Conservation (phyloP, 768 basidiomycete genomes). For the Tricholomella constricta region DNA sequence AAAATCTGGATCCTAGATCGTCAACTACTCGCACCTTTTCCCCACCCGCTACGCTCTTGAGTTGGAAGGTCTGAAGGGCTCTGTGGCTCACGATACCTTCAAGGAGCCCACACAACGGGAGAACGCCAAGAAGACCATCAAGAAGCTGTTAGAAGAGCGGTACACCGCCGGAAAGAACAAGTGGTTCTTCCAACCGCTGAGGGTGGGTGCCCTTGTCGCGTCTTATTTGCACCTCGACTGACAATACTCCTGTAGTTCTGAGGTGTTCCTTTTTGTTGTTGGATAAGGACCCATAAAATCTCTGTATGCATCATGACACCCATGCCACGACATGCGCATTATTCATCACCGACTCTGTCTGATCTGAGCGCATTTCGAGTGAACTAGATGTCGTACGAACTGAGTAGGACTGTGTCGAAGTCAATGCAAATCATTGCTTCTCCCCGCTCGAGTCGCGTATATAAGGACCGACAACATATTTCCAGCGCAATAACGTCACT, state of each 20-base stretch:
- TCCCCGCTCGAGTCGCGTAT: no score
- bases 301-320: constrained; percentile 36
- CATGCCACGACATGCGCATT: constrained; percentile 27
- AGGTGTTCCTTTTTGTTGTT: constrained; percentile 28
- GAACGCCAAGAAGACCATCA: constrained; percentile 93
- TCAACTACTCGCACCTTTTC: constrained; percentile 99
- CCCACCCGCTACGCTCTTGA: constrained; percentile 99
- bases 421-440: not conserved
- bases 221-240: not conserved
- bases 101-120: constrained; percentile 96
- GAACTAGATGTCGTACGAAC: not conserved
- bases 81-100: constrained; percentile 86
- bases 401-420: not conserved
- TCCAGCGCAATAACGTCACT: constrained; percentile 78
- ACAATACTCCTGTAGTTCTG: constrained; percentile 32
- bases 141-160: constrained; percentile 95
- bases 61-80: constrained; percentile 90
- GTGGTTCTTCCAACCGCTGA: constrained; percentile 93
- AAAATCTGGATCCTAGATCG: constrained; percentile 46
- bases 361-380: not conserved
- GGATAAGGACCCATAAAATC: constrained; percentile 34
- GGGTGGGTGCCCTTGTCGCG: constrained; percentile 47
- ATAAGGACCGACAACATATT: no score
- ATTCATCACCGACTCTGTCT: constrained; percentile 1
- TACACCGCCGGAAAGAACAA: constrained; percentile 94